Base-by-base conservation (phyloP, 495 filamentous ascomycete species). In the Friedmanniomyces simplex region DNA sequence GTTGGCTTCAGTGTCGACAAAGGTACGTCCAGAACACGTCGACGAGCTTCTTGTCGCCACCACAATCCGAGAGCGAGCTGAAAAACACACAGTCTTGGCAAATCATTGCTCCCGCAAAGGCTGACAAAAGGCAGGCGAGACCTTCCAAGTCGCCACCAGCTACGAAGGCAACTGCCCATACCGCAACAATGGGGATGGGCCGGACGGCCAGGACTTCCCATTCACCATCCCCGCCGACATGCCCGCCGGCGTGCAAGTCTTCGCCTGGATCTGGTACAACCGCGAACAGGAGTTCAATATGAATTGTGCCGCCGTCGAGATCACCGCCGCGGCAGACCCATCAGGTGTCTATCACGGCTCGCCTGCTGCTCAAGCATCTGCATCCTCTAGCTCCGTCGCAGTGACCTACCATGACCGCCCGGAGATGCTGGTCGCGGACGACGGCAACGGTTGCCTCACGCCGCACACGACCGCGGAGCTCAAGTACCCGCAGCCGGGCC, bases 241-340 rank as follows among this genome's bases (percentile, higher is more conserved):
- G 20, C 62, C 66, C 1, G 11, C 55, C 7, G 71, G 70, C 30
- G 43, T 63, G 14, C 68, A 57, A 4, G 53, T 73, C 36, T 72
- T 73, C 43, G 63, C 67, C 12, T 72, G 70, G 69, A 68, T 63
- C 1, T 73, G 70, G 70, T 56, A 66, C 49, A 73, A 73, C 47
- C 67, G 71, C 25, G 69, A 73, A 50, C 55, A 67, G 28, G 71
- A 73, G 54, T 63, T 72, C 61, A 63, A 63, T 49, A 65, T 63
- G 61, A 67, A 64, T 49, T 70, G 68, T 50, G 66, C 67, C 12
- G 28, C 52, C 12, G 66, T 69, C 32, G 60, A 56, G 5, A 68
- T 69, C 55, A 55, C 41, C n/a, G 51, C 54, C 11, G 14, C 45
- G 1, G 14, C 46, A 6, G 20, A 16, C 4, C n/a, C 36, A 2